These are phyloP conservation scores for Camptophora hylomeconis DNA, from an alignment of 2,329 filamentous ascomycete species.

Conservation along the genomic window DNA sequence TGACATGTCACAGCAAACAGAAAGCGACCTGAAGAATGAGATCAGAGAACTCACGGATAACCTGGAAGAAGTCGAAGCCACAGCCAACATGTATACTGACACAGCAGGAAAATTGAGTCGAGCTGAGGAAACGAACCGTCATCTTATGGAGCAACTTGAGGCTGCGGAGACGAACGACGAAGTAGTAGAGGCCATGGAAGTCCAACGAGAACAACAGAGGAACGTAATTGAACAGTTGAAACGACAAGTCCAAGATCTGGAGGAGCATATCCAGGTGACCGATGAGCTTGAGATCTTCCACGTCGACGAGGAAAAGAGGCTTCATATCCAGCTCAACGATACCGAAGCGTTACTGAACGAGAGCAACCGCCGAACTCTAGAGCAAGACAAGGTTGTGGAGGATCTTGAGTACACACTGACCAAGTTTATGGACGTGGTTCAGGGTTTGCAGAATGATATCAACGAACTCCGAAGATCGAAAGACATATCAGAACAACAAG, in stretches of 20 bases:
- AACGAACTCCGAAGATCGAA: slow-evolving; percentile 88
- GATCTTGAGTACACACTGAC: slow-evolving; percentile 85
- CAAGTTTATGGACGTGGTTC: slow-evolving; percentile 79
- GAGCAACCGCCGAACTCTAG: slow-evolving; percentile 55
- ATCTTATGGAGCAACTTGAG: slow-evolving; percentile 83
- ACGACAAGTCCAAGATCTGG: slow-evolving; percentile 63
- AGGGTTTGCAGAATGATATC: slow-evolving; percentile 70
- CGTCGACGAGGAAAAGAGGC: slow-evolving; percentile 56
- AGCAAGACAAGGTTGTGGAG: slow-evolving; percentile 68
- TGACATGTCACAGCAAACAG: slow-evolving; percentile 76
- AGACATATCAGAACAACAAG: slow-evolving; percentile 76
- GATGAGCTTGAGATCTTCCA: slow-evolving; percentile 92
- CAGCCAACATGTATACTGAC: slow-evolving; percentile 57
- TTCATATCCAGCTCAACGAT: slow-evolving; percentile 86
- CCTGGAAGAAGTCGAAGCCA: slow-evolving; percentile 49
- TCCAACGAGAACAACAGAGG: slow-evolving; percentile 57
- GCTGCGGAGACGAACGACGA: slow-evolving; percentile 78
- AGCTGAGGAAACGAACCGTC: slow-evolving; percentile 63
- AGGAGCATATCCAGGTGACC: slow-evolving; percentile 80
- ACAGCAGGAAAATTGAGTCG: slow-evolving; percentile 61
- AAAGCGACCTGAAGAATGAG: slow-evolving; percentile 63
- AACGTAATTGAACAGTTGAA: slow-evolving; percentile 13
- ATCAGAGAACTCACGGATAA: slow-evolving; percentile 63
- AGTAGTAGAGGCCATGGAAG: slow-evolving; percentile 84
- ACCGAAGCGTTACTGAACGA: slow-evolving; percentile 76